Evolutionary conservation across 148 eudicot species (phyloP).

Genomic region (Heliosperma pusillum): DNA sequence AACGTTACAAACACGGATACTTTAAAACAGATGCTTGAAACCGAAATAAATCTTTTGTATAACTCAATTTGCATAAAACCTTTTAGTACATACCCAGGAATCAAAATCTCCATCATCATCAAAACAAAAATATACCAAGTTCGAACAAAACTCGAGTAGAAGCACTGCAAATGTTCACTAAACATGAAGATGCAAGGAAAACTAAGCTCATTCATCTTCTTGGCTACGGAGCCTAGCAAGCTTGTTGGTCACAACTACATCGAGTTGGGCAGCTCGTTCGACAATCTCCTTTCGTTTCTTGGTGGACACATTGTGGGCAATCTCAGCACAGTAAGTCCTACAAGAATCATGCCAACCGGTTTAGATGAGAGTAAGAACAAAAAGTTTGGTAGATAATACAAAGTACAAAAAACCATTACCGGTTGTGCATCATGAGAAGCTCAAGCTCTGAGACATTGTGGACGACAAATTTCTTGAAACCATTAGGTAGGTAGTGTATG

Average conservation of each 20-base stretch:
- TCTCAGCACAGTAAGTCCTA: constrained; percentile 27
- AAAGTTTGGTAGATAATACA: too few species aligned
- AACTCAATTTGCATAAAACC: background rate
- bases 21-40: background rate
- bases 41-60: background rate
- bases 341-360: background rate
- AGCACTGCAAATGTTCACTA: background rate
- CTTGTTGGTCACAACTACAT: constrained; percentile 28
- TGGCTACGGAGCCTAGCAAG: constrained; percentile 29
- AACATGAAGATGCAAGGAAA: background rate
- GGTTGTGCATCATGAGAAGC: constrained; percentile 42
- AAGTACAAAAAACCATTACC: background rate
- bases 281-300: constrained; percentile 25
- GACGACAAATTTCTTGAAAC: constrained; percentile 41
- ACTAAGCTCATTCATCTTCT: constrained; percentile 24
- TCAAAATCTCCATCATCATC: background rate
- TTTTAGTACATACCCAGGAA: constrained; percentile 2
- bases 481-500: constrained; percentile 35
- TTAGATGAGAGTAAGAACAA: background rate
- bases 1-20: background rate
- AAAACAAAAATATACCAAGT: background rate
- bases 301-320: constrained; percentile 25
- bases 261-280: constrained; percentile 27
- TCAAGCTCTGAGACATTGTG: constrained; percentile 36
- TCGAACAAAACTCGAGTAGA: background rate